Evolutionary conservation across 192 early-diverging fungal species (phyloP).

Genomic region (Funneliformis mosseae): DNA sequence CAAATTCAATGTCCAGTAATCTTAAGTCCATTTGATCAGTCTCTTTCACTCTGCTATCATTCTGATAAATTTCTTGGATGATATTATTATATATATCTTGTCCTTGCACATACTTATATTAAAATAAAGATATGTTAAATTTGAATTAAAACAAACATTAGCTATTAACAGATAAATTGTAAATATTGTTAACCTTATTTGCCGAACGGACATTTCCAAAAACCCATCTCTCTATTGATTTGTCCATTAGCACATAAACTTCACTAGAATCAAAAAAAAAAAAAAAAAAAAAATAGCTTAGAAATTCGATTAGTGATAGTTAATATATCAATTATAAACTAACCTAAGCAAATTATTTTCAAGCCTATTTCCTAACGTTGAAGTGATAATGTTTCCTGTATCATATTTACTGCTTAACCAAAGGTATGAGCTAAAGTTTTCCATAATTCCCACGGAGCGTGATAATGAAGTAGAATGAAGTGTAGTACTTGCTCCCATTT

Average conservation of each 20-base stretch:
- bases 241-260: conserved; percentile 10
- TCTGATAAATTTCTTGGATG: background rate
- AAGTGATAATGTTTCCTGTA: background rate
- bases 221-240: conserved; percentile 17
- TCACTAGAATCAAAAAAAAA: background rate
- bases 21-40: background rate
- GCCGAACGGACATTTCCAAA: background rate
- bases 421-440: conserved; percentile 10
- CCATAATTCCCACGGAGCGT: background rate
- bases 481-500: background rate
- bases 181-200: conserved; percentile 5
- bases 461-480: conserved; percentile 5
- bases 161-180: background rate
- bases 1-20: conserved; percentile 26
- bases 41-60: conserved; percentile 9
- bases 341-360: conserved; percentile 18
- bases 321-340: background rate
- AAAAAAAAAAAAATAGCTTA: background rate
- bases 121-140: background rate
- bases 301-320: background rate
- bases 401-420: background rate
- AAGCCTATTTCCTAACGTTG: conserved; percentile 10
- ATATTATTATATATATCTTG: conserved; percentile 19
- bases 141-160: background rate
- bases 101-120: conserved; percentile 8